A percentile compares a stretch with the other conserved stretches of the same genome.
These are phyloP conservation scores for Carex kokanica DNA, from an alignment of 176 grass and related monocot genomes.

Conservation along the genomic window DNA sequence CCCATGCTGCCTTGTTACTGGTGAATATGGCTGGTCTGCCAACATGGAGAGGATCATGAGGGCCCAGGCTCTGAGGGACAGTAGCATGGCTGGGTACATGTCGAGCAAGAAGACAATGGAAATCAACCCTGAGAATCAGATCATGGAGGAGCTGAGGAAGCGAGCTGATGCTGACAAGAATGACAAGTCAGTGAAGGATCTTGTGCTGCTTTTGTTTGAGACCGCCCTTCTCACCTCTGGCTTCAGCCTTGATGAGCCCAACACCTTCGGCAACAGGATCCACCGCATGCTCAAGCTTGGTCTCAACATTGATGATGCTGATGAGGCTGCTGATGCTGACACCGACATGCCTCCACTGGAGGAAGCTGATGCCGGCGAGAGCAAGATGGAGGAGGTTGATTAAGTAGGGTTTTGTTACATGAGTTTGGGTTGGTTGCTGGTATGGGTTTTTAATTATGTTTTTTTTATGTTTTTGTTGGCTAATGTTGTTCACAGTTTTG, in stretches of 20 bases:
- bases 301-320: slow-evolving; percentile 74
- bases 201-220: slow-evolving; percentile 82
- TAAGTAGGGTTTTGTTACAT: slow-evolving; percentile 29
- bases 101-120: slow-evolving; percentile 96
- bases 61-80: slow-evolving; percentile 86
- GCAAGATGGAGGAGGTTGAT: slow-evolving; percentile 99
- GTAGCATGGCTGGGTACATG: slow-evolving; percentile 93
- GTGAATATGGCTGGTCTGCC: slow-evolving; percentile 90
- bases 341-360: slow-evolving; percentile 85
- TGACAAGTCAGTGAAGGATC: slow-evolving; percentile 95
- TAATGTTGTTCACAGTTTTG: slow-evolving; percentile 22
- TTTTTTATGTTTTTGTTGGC: slow-evolving; percentile 4
- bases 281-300: slow-evolving; percentile 97
- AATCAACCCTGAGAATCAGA: slow-evolving; percentile 90
- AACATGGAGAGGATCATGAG: slow-evolving; percentile 99
- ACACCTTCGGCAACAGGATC: slow-evolving; percentile 95
- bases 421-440: not conserved
- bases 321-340: slow-evolving; percentile 55
- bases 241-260: slow-evolving; percentile 94
- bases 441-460: not conserved
- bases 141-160: slow-evolving; percentile 95
- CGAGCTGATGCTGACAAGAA: slow-evolving; percentile 83
- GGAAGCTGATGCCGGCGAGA: slow-evolving; percentile 76
- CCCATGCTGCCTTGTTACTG: slow-evolving; percentile 84
- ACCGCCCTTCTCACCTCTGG: slow-evolving; percentile 86